These are phyloP conservation scores for Omphalea diandra DNA, from an alignment of 441 rosid genomes.

Conservation along the genomic window DNA sequence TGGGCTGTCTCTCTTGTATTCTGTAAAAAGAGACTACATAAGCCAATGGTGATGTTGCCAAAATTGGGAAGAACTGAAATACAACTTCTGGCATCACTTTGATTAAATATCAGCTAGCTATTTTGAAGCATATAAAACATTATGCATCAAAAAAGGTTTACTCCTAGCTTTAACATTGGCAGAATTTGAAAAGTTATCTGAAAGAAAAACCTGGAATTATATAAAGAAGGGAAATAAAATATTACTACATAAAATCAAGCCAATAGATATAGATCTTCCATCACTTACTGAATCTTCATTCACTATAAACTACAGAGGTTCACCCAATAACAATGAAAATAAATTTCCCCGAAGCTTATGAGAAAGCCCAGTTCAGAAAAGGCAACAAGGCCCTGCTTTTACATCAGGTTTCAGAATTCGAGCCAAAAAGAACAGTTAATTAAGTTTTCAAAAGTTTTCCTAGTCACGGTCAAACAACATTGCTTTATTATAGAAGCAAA, in stretches of 20 bases:
- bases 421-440: neutral
- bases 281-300: slow-evolving; percentile 58
- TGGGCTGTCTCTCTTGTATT: slow-evolving; percentile 92
- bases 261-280: slow-evolving; percentile 29
- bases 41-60: neutral
- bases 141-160: neutral
- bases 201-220: too few relatives aligned
- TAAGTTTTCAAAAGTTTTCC: neutral
- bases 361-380: slow-evolving; percentile 37
- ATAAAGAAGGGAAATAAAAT: neutral
- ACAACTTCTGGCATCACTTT: too few relatives aligned
- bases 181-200: neutral
- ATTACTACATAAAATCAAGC: neutral
- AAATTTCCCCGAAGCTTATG: slow-evolving; percentile 47
- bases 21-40: slow-evolving; percentile 30
- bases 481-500: neutral
- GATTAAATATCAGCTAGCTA: neutral
- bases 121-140: neutral
- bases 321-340: slow-evolving; percentile 60
- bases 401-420: slow-evolving; percentile 25
- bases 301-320: slow-evolving; percentile 41
- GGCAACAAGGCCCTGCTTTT: slow-evolving; percentile 54
- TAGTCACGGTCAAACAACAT: neutral
- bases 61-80: neutral
- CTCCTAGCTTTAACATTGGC: neutral